Evolutionary conservation across 495 filamentous ascomycete species (phyloP), one percentile per base, ranked within the genome.

Genomic region (Podospora tetraspora): DNA sequence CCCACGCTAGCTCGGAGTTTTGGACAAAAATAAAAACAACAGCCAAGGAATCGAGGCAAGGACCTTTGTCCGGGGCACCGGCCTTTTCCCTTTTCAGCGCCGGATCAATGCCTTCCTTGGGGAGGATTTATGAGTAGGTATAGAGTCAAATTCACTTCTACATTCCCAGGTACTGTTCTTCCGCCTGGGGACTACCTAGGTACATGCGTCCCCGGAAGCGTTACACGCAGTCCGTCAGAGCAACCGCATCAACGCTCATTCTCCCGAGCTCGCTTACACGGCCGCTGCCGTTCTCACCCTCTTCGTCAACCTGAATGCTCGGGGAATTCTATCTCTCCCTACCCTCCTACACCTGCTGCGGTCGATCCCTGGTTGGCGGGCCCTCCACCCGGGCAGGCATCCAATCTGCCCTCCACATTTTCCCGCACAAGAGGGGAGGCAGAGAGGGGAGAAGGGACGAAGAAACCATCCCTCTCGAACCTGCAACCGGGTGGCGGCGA

Each of bases 401-500:
- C 43, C 43, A 52, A 52, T 29, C 65, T 56, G 32, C 16, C 32
- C 23, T 21, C 30, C 21, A 23, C 11, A 34, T 25, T 19, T 61
- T 52, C 16, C 21, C 10, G 16, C 29, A 25, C 32, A 2, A 1
- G 58, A 27, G 5, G 30, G 22, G 37, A 34, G 12, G 34, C 13
- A 19, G 34, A 43, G 34, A 43, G 34, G 34, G 19, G 34, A 16
- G 13, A 24, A 27, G 22, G 62, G 21, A 23, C 60, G 56, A 61
- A 32, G 22, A 57, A 68, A 57, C 21, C 21, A 52, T 25, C 43
- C 67, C 67, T 69, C 43, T 69, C 57, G 29, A 52, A 56, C 43
- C 32, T 52, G 65, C 65, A 66, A 11, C 65, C 43, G 43, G 43
- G 43, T 30, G 52, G 62, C 13, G 34, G 34, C 13, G 34, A 16